phyloP scores from a whole-genome alignment of 768 basidiomycete species.

The Boletus tylopilopsis region DNA sequence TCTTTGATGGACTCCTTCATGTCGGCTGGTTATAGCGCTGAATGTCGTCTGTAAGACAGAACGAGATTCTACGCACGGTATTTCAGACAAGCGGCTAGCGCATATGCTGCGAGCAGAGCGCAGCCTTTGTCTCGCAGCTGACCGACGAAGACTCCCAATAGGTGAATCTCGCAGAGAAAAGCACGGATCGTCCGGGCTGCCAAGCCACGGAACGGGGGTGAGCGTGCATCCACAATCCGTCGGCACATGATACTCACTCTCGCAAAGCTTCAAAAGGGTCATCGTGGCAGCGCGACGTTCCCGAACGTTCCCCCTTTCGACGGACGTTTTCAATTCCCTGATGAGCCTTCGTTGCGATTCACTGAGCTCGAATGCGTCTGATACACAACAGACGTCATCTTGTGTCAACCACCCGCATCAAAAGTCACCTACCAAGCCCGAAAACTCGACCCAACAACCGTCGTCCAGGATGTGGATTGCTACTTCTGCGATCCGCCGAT shows the following conservation, averaged over 20 bases:
- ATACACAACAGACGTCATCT: not conserved
- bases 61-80: constrained; percentile 3
- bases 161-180: constrained; percentile 2
- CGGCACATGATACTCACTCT: not conserved
- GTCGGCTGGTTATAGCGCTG: constrained; percentile 3
- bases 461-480: too few species aligned
- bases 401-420: not conserved
- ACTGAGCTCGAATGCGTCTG: not conserved
- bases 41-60: not conserved
- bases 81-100: constrained; percentile 13
- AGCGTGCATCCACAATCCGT: too few species aligned
- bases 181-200: constrained; percentile 3
- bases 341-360: not conserved
- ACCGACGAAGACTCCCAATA: constrained; percentile 6
- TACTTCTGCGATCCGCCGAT: too few species aligned
- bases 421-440: not conserved
- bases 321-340: not conserved
- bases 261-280: not conserved
- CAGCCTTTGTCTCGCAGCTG: constrained; percentile 8
- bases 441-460: not conserved
- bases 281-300: not conserved
- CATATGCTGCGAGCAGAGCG: constrained; percentile 21
- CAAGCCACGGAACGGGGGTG: too few species aligned
- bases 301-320: not conserved
- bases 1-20: constrained; percentile 24